Conservation (phyloP, 2,329 filamentous ascomycete species). For the Cladosporium halotolerans region DNA sequence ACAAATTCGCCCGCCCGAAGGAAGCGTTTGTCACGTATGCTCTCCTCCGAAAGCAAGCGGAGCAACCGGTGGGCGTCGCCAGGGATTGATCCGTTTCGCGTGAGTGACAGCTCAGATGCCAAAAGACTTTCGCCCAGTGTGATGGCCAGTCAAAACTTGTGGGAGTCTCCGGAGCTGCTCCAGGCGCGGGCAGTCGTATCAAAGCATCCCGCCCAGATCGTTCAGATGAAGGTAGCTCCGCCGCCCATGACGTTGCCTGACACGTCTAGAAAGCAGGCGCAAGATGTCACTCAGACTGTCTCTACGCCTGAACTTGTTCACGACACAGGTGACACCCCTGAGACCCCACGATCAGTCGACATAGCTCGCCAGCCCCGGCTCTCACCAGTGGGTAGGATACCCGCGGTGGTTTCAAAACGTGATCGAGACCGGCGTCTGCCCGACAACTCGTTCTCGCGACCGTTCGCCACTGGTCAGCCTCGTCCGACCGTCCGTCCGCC, state of each 20-base stretch:
- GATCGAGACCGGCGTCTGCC: conserved; percentile 60
- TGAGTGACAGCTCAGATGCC: conserved; percentile 10
- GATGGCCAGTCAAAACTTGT: conserved; percentile 19
- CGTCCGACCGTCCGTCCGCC: conserved; percentile 24
- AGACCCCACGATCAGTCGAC: conserved; percentile 16
- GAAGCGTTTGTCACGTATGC: conserved; percentile 20
- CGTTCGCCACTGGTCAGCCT: conserved; percentile 54
- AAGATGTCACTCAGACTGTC: not conserved
- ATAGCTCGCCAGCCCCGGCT: conserved; percentile 42
- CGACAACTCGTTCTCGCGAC: conserved; percentile 76
- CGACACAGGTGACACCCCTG: conserved; percentile 26
- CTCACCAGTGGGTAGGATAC: conserved; percentile 78
- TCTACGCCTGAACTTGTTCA: conserved; percentile 12
- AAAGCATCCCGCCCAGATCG: conserved; percentile 17
- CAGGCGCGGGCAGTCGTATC: conserved; percentile 18
- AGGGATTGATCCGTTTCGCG: conserved; percentile 10
- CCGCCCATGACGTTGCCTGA: too few relatives aligned
- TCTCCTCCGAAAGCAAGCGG: conserved; percentile 17
- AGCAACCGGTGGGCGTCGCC: conserved; percentile 24
- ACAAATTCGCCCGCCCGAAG: conserved; percentile 14
- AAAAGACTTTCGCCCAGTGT: conserved; percentile 16
- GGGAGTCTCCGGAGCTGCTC: conserved; percentile 23
- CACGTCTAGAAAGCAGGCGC: not conserved
- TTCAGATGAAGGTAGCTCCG: conserved; percentile 12
- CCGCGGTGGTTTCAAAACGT: conserved; percentile 65